These are phyloP conservation scores for Triglochin maritima DNA, from an alignment of 106 monocot species.

Conservation along the genomic window DNA sequence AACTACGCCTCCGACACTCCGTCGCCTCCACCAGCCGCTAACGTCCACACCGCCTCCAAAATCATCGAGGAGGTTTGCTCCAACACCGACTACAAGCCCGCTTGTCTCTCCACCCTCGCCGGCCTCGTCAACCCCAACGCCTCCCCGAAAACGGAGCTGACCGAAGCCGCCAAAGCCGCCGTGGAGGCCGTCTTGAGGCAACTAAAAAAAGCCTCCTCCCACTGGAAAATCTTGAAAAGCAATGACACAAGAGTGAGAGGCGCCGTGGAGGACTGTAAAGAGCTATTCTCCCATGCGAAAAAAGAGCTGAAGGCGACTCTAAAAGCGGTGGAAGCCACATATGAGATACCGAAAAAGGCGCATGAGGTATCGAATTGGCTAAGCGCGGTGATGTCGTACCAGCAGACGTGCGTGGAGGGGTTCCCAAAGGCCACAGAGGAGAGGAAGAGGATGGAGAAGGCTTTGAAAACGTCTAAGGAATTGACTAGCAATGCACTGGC, in stretches of 20 bases:
- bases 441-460: slow-evolving; percentile 53
- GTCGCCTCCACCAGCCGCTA: slow-evolving; percentile 31
- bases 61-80: slow-evolving; percentile 23
- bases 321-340: slow-evolving; percentile 15
- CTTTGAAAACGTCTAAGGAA: slow-evolving; percentile 41
- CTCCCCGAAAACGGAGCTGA: slow-evolving; percentile 15
- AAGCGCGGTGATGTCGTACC: slow-evolving; percentile 62
- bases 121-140: neutral
- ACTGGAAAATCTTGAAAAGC: slow-evolving; percentile 11
- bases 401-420: slow-evolving; percentile 75
- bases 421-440: slow-evolving; percentile 65
- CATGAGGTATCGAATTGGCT: slow-evolving; percentile 61
- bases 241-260: slow-evolving; percentile 35
- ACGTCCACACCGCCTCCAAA: slow-evolving; percentile 15
- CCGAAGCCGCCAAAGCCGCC: slow-evolving; percentile 43
- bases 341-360: slow-evolving; percentile 26
- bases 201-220: slow-evolving; percentile 28
- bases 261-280: slow-evolving; percentile 52
- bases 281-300: slow-evolving; percentile 25
- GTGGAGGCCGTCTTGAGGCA: slow-evolving; percentile 36
- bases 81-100: slow-evolving; percentile 21
- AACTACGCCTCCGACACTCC: neutral
- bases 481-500: slow-evolving; percentile 75
- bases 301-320: slow-evolving; percentile 41
- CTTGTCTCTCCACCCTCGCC: slow-evolving; percentile 14